Percentiles rank a stretch among this genome's conserved stretches.
These are phyloP conservation scores for Xylariales sp. DNA, from an alignment of 2,329 filamentous ascomycete species.

Conservation along the genomic window DNA sequence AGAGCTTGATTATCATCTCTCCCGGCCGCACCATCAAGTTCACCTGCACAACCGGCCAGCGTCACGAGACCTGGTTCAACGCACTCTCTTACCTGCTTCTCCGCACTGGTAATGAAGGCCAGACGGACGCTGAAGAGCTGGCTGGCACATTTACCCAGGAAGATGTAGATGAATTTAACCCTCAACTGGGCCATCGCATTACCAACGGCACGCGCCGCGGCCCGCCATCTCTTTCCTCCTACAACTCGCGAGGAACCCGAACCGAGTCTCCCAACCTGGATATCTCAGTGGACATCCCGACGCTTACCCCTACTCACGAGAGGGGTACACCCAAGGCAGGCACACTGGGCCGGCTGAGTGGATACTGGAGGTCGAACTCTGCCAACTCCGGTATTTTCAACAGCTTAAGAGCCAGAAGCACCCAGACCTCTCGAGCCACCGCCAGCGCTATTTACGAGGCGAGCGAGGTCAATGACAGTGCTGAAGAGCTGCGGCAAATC, in stretches of 20 bases:
- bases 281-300: slow-evolving; percentile 49
- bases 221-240: slow-evolving; percentile 70
- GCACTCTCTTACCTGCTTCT: slow-evolving; percentile 89
- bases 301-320: slow-evolving; percentile 48
- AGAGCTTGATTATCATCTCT: slow-evolving; percentile 86
- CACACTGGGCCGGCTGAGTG: slow-evolving; percentile 55
- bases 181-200: slow-evolving; percentile 41
- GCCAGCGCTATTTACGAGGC: slow-evolving; percentile 48
- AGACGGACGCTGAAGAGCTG: slow-evolving; percentile 56
- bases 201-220: slow-evolving; percentile 44
- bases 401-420: slow-evolving; percentile 48
- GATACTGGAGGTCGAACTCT: slow-evolving; percentile 46
- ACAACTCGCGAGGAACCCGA: slow-evolving; percentile 69
- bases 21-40: slow-evolving; percentile 89
- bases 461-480: slow-evolving; percentile 66
- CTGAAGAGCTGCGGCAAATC: slow-evolving; percentile 76
- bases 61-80: slow-evolving; percentile 99
- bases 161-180: slow-evolving; percentile 79
- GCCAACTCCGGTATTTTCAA: slow-evolving; percentile 44
- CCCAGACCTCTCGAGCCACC: slow-evolving; percentile 25
- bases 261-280: slow-evolving; percentile 56
- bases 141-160: slow-evolving; percentile 54
- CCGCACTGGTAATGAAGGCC: slow-evolving; percentile 63
- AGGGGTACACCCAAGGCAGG: slow-evolving; percentile 30
- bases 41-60: slow-evolving; percentile 86